Base-by-base conservation (phyloP, 1,284 basidiomycete species). In the Pyrrhoderma noxium region DNA sequence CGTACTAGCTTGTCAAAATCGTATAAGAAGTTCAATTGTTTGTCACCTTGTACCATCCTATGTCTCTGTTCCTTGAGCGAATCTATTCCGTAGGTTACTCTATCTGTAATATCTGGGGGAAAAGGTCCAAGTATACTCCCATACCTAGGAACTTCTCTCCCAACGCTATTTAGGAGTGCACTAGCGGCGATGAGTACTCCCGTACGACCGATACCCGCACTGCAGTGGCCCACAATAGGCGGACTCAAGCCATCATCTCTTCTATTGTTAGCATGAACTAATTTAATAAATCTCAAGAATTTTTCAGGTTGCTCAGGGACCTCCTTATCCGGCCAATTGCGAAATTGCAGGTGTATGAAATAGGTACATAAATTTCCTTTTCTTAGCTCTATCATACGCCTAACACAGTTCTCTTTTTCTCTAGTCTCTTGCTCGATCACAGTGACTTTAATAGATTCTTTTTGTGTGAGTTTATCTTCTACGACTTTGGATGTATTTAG, bases 191-290 rank as follows among this genome's bases (percentile, higher is more conserved):
- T 83, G 68, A 92, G 95, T 27, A 88, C 81, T 13, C 93, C 93
- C 0, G 93, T 95, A 19, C 93, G 79, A 0, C 93, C 93, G 36
- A 95, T 78, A 2, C 93, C 93, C 0, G 93, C 93, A 19, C 84
- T 87, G 60, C 92, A 95, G 58, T 89, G 82, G 22, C 90, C 78
- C 62, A 93, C 79, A 50, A 89, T 77, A 0, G 91, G 90, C 13
- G 85, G 81, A 52, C 82, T 80, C 8, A 75, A 68, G 58, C 73
- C 66, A 47, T 61, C 61, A 19, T 72, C 67, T 23, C 66, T 56
- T 56, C 74, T 71, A 64, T 89, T 89, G 35, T 70, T 66, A 8
- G 60, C 60, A 57, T 87, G 81, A 25, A 82, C 83, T 18, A 85
- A 72, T 8, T 68, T 70, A 40, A 80, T 57, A 61, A 89, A 87